Evolutionary conservation across 2,329 filamentous ascomycete genomes (phyloP), one percentile per base, ranked within the genome.

Genomic region (Botryosphaeria agaves): DNA sequence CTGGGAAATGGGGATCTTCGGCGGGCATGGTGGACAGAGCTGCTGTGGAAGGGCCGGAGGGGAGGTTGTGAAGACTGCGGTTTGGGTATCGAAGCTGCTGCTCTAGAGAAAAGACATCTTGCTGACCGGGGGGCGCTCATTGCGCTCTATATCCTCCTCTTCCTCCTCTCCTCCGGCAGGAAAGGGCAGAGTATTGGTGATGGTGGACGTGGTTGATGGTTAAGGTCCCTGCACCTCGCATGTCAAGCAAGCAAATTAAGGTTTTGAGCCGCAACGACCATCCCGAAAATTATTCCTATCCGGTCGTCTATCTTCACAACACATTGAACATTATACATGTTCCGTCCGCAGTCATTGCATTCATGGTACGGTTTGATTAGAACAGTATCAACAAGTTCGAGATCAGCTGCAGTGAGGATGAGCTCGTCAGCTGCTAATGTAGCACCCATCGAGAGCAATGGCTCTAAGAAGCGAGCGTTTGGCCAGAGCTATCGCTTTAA

Each of bases 61-160:
- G 51, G 45, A 15, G 39, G 27, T 18, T 36, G 27, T 24, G 37
- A 35, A 15, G 46, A 34, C 16, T 7, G 26, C 12, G 45, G 38
- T 39, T 43, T 49, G 32, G 44, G 44, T 26, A 48, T 38, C 21
- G 28, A 30, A 24, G 36, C 29, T 17, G 46, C 35, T 29, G 41
- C 34, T 32, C 42, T 44, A 34, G 49, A 44, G 42, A 59, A 52
- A 37, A 58, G 48, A 43, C 56, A 59, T 49, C 48, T 35, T 35
- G 52, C 48, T 33, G 56, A 48, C 33, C 54, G 51, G 38, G 48
- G 51, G 44, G 53, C 48, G 42, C 53, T 59, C 55, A 59, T 59
- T 31, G 36, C 49, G 44, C 12, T 25, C 8, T 8, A 18, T 2
- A 6, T 2, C 15, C 15, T 5, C n/a, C n/a, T n/a, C n/a, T 12